These are phyloP conservation scores for Hydnum rufescens DNA, from an alignment of 768 basidiomycete species.

Conservation along the genomic window DNA sequence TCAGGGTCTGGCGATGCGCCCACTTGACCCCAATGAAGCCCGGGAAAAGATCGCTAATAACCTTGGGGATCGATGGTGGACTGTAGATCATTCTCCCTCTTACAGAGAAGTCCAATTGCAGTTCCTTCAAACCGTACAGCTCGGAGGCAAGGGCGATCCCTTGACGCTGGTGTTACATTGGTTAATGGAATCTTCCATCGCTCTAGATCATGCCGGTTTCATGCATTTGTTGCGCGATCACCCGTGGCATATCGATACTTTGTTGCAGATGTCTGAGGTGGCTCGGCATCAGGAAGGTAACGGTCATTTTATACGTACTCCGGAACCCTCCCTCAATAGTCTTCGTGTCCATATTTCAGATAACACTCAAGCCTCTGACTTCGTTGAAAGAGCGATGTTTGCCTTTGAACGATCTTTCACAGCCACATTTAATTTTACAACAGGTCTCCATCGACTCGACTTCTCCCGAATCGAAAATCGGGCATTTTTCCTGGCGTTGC, in stretches of 20 bases:
- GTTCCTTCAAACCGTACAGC: slow-evolving; percentile 63
- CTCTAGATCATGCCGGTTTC: slow-evolving; percentile 55
- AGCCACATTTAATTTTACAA: slow-evolving; percentile 69
- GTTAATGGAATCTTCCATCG: too few species aligned
- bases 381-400: slow-evolving; percentile 81
- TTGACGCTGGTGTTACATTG: not conserved
- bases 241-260: slow-evolving; percentile 86
- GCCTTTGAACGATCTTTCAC: slow-evolving; percentile 82
- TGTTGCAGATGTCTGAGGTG: slow-evolving; percentile 71
- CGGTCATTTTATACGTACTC: not conserved
- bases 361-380: slow-evolving; percentile 66
- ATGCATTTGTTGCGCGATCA: slow-evolving; percentile 53
- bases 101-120: slow-evolving; percentile 67
- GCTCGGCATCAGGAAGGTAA: slow-evolving; percentile 73
- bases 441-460: slow-evolving; percentile 64
- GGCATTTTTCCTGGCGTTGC: slow-evolving; percentile 76
- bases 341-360: slow-evolving; percentile 25
- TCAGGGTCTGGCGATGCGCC: slow-evolving; percentile 52
- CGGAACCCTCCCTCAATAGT: not conserved
- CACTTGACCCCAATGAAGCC: slow-evolving; percentile 25
- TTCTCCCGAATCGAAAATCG: slow-evolving; percentile 84
- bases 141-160: slow-evolving; percentile 37
- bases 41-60: slow-evolving; percentile 21
- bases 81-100: slow-evolving; percentile 64
- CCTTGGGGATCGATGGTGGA: slow-evolving; percentile 65